phyloP scores from a whole-genome alignment of 352 stramenopile species.

The Globisporangium spiculum region DNA sequence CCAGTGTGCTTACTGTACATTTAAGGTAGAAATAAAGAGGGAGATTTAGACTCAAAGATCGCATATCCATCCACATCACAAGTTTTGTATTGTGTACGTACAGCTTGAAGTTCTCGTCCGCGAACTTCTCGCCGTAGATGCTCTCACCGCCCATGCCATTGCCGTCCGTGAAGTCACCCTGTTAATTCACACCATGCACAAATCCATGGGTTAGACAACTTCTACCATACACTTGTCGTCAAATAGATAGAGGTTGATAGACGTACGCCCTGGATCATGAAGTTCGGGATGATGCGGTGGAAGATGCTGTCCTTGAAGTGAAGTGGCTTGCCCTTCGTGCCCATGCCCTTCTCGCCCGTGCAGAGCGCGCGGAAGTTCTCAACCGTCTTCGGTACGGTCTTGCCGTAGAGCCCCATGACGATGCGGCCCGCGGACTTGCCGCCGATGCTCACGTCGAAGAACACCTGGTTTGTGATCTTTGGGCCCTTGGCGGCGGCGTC shows the following conservation, averaged over 20 bases:
- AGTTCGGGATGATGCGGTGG: constrained; percentile 97
- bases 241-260: background rate
- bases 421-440: constrained; percentile 79
- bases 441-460: constrained; percentile 96
- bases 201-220: background rate
- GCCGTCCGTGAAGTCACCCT: constrained; percentile 78
- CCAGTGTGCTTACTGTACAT: constrained; percentile 59
- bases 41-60: background rate
- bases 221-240: background rate
- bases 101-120: constrained; percentile 94
- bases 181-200: constrained; percentile 9
- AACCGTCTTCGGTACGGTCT: constrained; percentile 84
- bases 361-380: constrained; percentile 61
- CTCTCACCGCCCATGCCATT: constrained; percentile 87
- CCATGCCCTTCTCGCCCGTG: constrained; percentile 67
- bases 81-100: constrained; percentile 18
- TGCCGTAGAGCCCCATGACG: constrained; percentile 82
- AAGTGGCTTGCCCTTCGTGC: constrained; percentile 92
- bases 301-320: constrained; percentile 97
- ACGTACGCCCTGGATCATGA: constrained; percentile 87
- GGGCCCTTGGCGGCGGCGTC: constrained; percentile 46
- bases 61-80: background rate
- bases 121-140: constrained; percentile 95
- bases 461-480: constrained; percentile 91
- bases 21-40: background rate